Percentiles rank a stretch among this genome's conserved stretches.
Evolutionary conservation across 164 flowering plant species (phyloP).

Genomic region (Tetrastigma voinierianum): DNA sequence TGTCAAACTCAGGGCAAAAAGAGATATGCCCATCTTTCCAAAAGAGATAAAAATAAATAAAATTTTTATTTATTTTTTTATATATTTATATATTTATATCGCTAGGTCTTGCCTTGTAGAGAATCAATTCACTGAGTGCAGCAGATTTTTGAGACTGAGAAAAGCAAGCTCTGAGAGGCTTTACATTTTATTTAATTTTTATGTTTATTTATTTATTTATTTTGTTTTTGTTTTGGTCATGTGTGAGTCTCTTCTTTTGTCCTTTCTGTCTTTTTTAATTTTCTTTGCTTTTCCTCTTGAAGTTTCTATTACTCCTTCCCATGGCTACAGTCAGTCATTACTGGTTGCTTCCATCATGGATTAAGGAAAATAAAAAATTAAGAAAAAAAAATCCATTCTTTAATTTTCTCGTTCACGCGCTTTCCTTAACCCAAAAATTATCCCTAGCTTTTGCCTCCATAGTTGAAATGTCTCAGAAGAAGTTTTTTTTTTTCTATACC

Average conservation of each 20-base stretch:
- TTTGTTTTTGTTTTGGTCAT: background rate
- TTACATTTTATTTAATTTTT: background rate
- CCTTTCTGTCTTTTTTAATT: slow-evolving; percentile 6
- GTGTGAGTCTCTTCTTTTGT: background rate
- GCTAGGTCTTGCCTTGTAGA: slow-evolving; percentile 11
- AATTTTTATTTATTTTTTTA: no score
- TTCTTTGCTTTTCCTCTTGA: slow-evolving; percentile 19
- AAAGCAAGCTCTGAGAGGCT: slow-evolving; percentile 5
- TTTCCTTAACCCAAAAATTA: no score
- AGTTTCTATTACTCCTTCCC: slow-evolving; percentile 28
- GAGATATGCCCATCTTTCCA: slow-evolving; percentile 4
- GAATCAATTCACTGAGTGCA: slow-evolving; percentile 18
- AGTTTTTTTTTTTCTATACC: no score
- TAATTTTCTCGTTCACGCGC: no score
- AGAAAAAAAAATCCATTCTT: no score
- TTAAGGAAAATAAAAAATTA: no score
- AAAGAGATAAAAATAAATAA: no score
- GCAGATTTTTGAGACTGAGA: slow-evolving; percentile 9
- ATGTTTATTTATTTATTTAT: slow-evolving; percentile 6
- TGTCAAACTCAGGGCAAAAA: slow-evolving; percentile 25
- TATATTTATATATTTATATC: background rate
- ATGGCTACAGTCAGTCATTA: background rate
- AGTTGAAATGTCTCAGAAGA: no score
- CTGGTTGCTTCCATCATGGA: no score
- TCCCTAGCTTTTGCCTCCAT: no score